These are phyloP conservation scores for Rubia peregrina DNA, from an alignment of 305 asterid species.

Conservation along the genomic window DNA sequence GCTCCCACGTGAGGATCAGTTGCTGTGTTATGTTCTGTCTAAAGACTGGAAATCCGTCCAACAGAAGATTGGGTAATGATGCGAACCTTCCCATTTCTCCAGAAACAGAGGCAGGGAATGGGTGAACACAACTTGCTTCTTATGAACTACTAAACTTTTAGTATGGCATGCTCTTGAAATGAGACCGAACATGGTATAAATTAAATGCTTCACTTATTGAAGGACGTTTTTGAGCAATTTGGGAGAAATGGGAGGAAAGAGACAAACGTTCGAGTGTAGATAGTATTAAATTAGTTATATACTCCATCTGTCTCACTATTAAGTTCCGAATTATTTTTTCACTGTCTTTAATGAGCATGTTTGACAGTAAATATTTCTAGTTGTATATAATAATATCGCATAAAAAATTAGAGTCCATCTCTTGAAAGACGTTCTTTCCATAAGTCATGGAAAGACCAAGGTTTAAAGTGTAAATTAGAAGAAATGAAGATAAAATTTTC, in stretches of 20 bases:
- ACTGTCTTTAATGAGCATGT: too few relatives aligned
- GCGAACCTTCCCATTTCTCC: slow-evolving; percentile 19
- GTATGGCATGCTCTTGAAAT: background rate
- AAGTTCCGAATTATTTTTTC: too few relatives aligned
- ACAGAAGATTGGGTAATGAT: slow-evolving; percentile 14
- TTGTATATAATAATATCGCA: too few relatives aligned
- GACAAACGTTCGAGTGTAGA: background rate
- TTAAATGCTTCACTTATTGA: background rate
- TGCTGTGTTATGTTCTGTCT: slow-evolving; percentile 28
- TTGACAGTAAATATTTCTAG: too few relatives aligned
- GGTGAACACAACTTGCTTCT: background rate
- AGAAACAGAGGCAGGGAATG: background rate
- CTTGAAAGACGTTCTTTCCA: too few relatives aligned
- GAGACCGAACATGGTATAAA: background rate
- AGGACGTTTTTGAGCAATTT: background rate
- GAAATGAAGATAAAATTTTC: too few relatives aligned
- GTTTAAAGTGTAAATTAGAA: too few relatives aligned
- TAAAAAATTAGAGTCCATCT: too few relatives aligned
- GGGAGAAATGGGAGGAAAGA: background rate
- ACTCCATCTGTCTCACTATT: too few relatives aligned
- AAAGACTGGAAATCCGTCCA: slow-evolving; percentile 19
- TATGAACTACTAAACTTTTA: background rate
- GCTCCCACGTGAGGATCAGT: slow-evolving; percentile 26
- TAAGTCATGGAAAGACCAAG: too few relatives aligned
- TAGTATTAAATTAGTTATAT: too few relatives aligned